A percentile compares a stretch with the other conserved stretches of the same genome.
phyloP scores from a whole-genome alignment of 2,329 filamentous ascomycete genomes.

The Talaromyces rugulosus region DNA sequence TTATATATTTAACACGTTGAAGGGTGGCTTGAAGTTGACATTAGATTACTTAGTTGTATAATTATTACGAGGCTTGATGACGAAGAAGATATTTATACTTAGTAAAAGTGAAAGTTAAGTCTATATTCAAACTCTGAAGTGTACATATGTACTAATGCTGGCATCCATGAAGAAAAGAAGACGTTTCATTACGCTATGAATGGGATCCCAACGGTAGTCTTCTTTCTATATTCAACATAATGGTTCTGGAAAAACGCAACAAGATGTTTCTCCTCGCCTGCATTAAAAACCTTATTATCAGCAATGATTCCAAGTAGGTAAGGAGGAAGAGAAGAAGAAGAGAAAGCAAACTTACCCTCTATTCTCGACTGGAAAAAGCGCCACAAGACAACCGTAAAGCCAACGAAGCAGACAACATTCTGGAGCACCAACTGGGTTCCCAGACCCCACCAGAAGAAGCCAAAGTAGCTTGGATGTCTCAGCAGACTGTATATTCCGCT shows the following conservation, averaged over 20 bases:
- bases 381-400: slow-evolving; percentile 74
- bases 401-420: slow-evolving; percentile 72
- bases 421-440: slow-evolving; percentile 88
- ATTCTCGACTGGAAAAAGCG: slow-evolving; percentile 77
- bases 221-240: slow-evolving; percentile 68
- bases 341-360: slow-evolving; percentile 44
- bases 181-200: slow-evolving; percentile 52
- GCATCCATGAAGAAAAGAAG: no score
- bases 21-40: neutral
- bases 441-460: slow-evolving; percentile 98
- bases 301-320: neutral
- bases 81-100: neutral
- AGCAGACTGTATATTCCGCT: slow-evolving; percentile 71
- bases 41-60: neutral
- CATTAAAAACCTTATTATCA: neutral
- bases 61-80: neutral
- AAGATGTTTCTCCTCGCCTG: slow-evolving; percentile 73
- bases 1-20: neutral
- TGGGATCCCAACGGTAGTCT: slow-evolving; percentile 74
- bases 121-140: neutral
- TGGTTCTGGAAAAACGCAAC: slow-evolving; percentile 79
- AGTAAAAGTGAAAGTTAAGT: neutral
- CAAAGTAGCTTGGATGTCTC: slow-evolving; percentile 91
- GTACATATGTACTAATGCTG: neutral
- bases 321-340: neutral